Conservation (phyloP, 495 filamentous ascomycete genomes). For the Penicillium longicatenatum region DNA sequence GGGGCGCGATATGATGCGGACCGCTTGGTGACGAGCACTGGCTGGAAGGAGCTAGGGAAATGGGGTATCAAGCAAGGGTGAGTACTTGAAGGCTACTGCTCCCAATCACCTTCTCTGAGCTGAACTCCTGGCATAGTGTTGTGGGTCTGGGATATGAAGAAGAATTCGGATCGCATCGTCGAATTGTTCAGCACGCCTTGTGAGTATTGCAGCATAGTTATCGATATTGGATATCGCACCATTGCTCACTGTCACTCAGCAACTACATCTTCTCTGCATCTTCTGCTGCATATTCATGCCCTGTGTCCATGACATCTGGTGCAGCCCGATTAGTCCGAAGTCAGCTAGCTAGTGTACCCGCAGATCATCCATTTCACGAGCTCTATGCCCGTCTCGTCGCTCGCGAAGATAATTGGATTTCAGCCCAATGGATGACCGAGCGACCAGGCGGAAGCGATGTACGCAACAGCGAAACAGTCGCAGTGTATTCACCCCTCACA, state of each 20-base stretch:
- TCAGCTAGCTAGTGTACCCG: constrained; percentile 42
- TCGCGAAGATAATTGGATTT: constrained; percentile 67
- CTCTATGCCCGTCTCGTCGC: constrained; percentile 54
- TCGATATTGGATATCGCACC: too few species aligned
- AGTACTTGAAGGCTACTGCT: too few species aligned
- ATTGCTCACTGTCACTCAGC: constrained; percentile 55
- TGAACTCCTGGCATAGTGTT: constrained; percentile 28
- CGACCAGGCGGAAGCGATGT: constrained; percentile 71
- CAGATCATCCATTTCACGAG: constrained; percentile 49
- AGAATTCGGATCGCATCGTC: constrained; percentile 32
- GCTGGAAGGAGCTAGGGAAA: constrained; percentile 38
- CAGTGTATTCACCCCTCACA: constrained; percentile 32
- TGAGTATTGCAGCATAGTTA: constrained; percentile 16
- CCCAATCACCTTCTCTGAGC: too few species aligned
- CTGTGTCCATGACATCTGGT: constrained; percentile 68
- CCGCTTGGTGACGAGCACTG: constrained; percentile 36
- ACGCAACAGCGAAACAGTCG: constrained; percentile 65
- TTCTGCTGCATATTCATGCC: constrained; percentile 62
- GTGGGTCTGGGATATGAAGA: constrained; percentile 41
- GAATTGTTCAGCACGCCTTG: constrained; percentile 40
- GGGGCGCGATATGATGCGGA: constrained; percentile 33
- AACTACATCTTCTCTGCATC: constrained; percentile 65
- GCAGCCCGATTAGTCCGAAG: constrained; percentile 59
- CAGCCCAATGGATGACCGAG: constrained; percentile 67
- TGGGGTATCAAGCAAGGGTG: constrained; percentile 37